Evolutionary conservation across 495 filamentous ascomycete species (phyloP).

Genomic region (Astrothelium macrocarpum): DNA sequence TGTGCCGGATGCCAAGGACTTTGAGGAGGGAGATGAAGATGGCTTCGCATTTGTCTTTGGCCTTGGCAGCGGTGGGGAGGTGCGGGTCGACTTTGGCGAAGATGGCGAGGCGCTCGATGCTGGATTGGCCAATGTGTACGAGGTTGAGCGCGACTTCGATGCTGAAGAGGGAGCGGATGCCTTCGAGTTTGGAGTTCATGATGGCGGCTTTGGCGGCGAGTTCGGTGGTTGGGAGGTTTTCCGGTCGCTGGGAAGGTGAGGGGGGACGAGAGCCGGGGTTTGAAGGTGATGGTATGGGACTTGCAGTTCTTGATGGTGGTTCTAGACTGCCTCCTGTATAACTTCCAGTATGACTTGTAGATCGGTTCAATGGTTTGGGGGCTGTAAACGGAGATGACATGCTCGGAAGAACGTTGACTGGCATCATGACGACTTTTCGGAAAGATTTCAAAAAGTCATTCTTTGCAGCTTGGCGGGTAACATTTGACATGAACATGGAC

Average conservation of each 20-base stretch:
- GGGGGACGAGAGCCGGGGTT: not conserved
- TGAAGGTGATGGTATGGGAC: slow-evolving; percentile 12
- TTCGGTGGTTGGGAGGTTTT: slow-evolving; percentile 62
- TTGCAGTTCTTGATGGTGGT: slow-evolving; percentile 19
- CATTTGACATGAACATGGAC: slow-evolving; percentile 87
- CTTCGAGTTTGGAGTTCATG: slow-evolving; percentile 89
- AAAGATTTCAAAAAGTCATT: slow-evolving; percentile 92
- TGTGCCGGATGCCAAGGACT: slow-evolving; percentile 75
- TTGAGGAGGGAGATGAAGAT: slow-evolving; percentile 81
- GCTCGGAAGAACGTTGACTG: slow-evolving; percentile 61
- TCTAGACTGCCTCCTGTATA: slow-evolving; percentile 18
- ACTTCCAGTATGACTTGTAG: slow-evolving; percentile 20
- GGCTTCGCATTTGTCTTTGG: slow-evolving; percentile 79
- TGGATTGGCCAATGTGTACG: slow-evolving; percentile 83
- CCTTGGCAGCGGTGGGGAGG: slow-evolving; percentile 55
- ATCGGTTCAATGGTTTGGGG: slow-evolving; percentile 33
- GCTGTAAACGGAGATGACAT: slow-evolving; percentile 39
- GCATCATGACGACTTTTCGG: slow-evolving; percentile 98
- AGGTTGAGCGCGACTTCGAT: slow-evolving; percentile 88
- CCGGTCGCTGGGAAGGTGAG: not conserved
- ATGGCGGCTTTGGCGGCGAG: slow-evolving; percentile 91
- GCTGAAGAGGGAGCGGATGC: slow-evolving; percentile 87
- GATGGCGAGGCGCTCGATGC: slow-evolving; percentile 72
- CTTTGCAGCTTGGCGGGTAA: slow-evolving; percentile 92
- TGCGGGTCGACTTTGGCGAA: slow-evolving; percentile 73